Base-by-base conservation (phyloP, 2,329 filamentous ascomycete genomes). In the Colletotrichum cereale region DNA sequence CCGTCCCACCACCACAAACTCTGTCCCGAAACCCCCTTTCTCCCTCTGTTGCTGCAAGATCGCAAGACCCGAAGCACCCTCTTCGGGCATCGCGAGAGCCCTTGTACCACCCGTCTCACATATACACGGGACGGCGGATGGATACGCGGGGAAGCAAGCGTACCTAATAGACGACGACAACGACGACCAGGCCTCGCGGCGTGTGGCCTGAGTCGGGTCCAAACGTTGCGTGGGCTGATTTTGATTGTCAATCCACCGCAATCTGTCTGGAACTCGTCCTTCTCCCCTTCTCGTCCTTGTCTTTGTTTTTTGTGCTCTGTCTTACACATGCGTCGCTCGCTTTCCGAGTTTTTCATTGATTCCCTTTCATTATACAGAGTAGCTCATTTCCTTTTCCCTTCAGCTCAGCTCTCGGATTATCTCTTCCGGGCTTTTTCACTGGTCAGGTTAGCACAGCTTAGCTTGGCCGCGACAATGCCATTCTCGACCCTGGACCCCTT, bases 141-240 rank as follows among this genome's bases (percentile, higher is more conserved):
- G 64, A 71, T 71, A 71, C 63, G 67, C 56, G 63, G 67, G 67
- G 64, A 67, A 71, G 44, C 56, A 42, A 50, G 16, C 12, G 52
- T n/a, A n/a, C n/a, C n/a, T n/a, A 56, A 29, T 5, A 18, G 10
- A 36, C 52, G 31, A 56, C 34, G 53, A 38, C 53, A 3, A n/a
- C 21, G 16, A 53, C 50, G 11, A 38, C 40, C 12, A 52, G 64
- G 58, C 58, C 68, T 36, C 47, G 47, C 52, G 29, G 18, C 53
- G 12, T 62, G 34, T 68, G 58, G 65, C 68, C 58, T 68, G 68
- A 60, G 34, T 60, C 58, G 58, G 67, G 29, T 53, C 65, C 53
- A 58, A 24, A 52, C 26, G 57, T 31, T 67, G 38, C 56, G 44
- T 67, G 50, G 57, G 52, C 65, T 69, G 69, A 69, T 52, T 58